Base-by-base conservation (phyloP, 768 basidiomycete genomes). In the Coprinellus aureogranulatus region DNA sequence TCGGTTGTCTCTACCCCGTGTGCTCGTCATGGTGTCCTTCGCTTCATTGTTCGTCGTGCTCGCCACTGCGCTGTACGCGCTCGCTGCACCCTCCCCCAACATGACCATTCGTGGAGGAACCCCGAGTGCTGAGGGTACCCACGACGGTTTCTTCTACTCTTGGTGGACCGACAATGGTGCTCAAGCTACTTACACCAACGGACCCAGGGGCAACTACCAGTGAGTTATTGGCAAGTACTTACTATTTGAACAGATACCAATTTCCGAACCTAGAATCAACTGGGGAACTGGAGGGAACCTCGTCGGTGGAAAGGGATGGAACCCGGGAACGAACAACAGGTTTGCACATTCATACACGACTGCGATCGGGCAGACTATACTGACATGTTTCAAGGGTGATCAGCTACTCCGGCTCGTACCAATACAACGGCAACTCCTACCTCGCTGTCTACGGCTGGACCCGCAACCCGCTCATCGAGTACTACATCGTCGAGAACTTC, bases 391-490 rank as follows among this genome's bases (percentile, higher is more conserved):
- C 12, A 31, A 79, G 77, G 57, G 59, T 67, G 1, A 75, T 79
- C 60, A 66, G 44, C 49, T 78, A 73, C 71, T 72, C 57, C 50
- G 77, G 68, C n/a, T n/a, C n/a, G n/a, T 76, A 68, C 66, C 61
- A 62, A 25, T 73, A 74, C 23, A 69, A 70, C 60, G 75, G 77
- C 9, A 79, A 77, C 66, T 64, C 66, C 57, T 79, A 78, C 67
- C 72, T 79, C 34, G 74, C 78, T 46, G 71, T 81, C 54, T 79
- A 79, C 61, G 79, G 79, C 49, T 80, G 78, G 78, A 77, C 75
- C 10, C 70, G 68, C 22, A 72, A 65, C 65, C 75, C 77, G 1
- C 76, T 79, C 62, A 67, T 81, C 62, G 79, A 81, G 59, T 81
- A 80, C 72, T 79, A 78, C 70, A 72, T 81, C 61, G 65, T 72